These are phyloP conservation scores for Gonapodya prolifera DNA, from an alignment of 192 early-diverging fungal genomes.

Conservation along the genomic window DNA sequence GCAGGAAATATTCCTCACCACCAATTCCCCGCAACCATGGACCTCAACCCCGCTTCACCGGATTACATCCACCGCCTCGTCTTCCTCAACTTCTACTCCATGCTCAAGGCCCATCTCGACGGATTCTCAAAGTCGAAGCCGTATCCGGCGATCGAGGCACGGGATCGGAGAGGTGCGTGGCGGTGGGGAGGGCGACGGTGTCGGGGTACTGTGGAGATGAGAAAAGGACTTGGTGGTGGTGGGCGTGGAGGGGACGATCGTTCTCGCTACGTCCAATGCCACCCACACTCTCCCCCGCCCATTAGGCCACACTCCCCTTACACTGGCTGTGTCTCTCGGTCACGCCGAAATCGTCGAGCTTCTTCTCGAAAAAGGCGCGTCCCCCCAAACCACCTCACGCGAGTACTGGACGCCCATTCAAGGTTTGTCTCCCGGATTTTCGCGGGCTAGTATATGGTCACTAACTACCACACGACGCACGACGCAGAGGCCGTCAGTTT, in stretches of 20 bases:
- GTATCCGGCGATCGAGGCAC: not conserved
- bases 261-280: too few relatives aligned
- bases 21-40: too few relatives aligned
- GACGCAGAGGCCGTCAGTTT: constrained; percentile 24
- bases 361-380: not conserved
- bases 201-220: too few relatives aligned
- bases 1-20: too few relatives aligned
- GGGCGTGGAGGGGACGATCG: too few relatives aligned
- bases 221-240: too few relatives aligned
- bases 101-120: not conserved
- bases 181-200: too few relatives aligned
- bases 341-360: not conserved
- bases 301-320: not conserved
- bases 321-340: not conserved
- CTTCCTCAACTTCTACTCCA: not conserved
- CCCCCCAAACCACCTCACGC: not conserved
- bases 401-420: not conserved
- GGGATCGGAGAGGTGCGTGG: not conserved
- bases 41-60: not conserved
- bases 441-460: not conserved
- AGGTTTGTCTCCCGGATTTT: not conserved
- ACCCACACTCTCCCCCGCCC: too few relatives aligned
- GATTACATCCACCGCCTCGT: not conserved
- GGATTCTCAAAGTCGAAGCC: not conserved
- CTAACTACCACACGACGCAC: not conserved